These are phyloP conservation scores for Saccharum hybrid DNA, from an alignment of 202 grass and related monocot species.

Conservation along the genomic window DNA sequence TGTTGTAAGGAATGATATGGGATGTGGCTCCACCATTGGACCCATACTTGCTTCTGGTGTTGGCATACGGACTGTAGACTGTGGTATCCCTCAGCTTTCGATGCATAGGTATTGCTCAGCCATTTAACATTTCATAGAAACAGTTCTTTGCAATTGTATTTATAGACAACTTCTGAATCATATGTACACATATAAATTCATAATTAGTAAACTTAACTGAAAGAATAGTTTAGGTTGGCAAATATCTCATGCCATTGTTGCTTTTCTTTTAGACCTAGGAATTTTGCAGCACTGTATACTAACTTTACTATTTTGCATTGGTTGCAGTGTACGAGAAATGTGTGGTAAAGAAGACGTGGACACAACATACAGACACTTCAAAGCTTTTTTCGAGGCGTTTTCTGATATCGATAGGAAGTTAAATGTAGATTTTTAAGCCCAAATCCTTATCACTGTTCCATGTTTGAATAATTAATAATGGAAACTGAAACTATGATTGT, in stretches of 20 bases:
- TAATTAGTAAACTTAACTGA: not conserved
- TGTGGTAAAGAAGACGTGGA: constrained; percentile 89
- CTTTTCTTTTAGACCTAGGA: not conserved
- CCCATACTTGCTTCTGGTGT: constrained; percentile 96
- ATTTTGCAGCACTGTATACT: not conserved
- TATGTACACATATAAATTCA: not conserved
- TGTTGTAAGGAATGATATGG: constrained; percentile 96
- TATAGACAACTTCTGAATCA: not conserved
- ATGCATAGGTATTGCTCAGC: constrained; percentile 81
- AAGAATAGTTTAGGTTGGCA: not conserved
- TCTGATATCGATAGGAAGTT: constrained; percentile 76
- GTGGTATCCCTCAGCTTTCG: constrained; percentile 95
- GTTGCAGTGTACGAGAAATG: constrained; percentile 86
- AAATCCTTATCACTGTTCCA: not conserved
- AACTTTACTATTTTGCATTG: constrained; percentile 29
- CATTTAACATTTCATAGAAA: not conserved
- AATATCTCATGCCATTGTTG: not conserved
- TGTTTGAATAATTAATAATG: constrained; percentile 35
- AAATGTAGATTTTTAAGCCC: constrained; percentile 71
- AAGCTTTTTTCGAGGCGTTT: constrained; percentile 80
- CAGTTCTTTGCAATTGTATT: not conserved
- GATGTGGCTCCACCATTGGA: constrained; percentile 93
- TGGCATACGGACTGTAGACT: constrained; percentile 88
- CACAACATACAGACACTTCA: constrained; percentile 78
- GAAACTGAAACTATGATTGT: not conserved